A percentile compares a stretch with the other conserved stretches of the same genome.
phyloP scores from a whole-genome alignment of 805 yeast species.

The Metschnikowia sp. region DNA sequence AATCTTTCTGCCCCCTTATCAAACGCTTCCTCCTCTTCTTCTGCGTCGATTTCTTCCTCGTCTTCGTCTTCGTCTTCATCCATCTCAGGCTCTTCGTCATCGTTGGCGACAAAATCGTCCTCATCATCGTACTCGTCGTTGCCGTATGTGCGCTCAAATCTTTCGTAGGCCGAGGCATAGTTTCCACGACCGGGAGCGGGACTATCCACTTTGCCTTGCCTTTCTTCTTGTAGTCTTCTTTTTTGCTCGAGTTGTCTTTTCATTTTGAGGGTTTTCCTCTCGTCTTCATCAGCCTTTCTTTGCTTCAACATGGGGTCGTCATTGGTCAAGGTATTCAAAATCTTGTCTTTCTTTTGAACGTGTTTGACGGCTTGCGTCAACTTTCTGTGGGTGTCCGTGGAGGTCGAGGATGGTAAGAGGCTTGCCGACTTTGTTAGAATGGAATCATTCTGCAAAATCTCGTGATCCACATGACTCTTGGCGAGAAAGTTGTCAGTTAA shows the following conservation, averaged over 20 bases:
- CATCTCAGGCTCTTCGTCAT: conserved; percentile 37
- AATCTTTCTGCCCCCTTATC: conserved; percentile 59
- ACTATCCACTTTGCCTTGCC: conserved; percentile 46
- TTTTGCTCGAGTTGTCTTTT: conserved; percentile 65
- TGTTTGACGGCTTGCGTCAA: conserved; percentile 67
- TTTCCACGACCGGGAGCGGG: conserved; percentile 22
- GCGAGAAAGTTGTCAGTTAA: conserved; percentile 70
- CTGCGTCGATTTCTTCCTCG: conserved; percentile 44
- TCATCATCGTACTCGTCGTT: conserved; percentile 37
- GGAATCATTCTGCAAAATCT: conserved; percentile 67
- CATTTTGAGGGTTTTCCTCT: conserved; percentile 51
- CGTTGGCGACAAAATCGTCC: conserved; percentile 44
- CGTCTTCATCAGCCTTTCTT: conserved; percentile 63
- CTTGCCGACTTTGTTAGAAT: conserved; percentile 61
- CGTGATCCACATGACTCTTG: conserved; percentile 66
- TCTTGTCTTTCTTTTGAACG: conserved; percentile 45
- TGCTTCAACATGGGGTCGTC: conserved; percentile 71
- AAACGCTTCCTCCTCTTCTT: conserved; percentile 46
- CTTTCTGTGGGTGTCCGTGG: conserved; percentile 75
- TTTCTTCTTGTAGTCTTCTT: conserved; percentile 57
- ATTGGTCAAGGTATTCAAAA: conserved; percentile 51
- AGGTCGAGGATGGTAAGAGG: conserved; percentile 88
- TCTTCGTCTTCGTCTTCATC: conserved; percentile 34
- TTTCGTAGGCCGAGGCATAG: conserved; percentile 34
- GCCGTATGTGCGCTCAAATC: conserved; percentile 36